These are phyloP conservation scores for Tagetes erecta DNA, from an alignment of 129 eudicot genomes.

Conservation along the genomic window DNA sequence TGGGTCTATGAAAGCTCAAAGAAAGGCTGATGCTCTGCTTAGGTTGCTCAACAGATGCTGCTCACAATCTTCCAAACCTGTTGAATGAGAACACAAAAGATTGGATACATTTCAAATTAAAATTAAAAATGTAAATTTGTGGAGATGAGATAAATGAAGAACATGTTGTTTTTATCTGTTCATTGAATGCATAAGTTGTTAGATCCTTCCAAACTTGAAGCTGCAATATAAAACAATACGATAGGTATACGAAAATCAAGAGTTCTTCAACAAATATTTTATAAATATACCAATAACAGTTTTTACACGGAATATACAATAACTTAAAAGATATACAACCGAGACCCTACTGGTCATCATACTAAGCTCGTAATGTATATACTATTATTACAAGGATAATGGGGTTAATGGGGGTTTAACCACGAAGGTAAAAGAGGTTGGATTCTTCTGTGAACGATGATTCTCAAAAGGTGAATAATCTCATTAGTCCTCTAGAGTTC, in stretches of 20 bases:
- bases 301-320: constrained; percentile 58
- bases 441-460: constrained; percentile 69
- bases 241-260: constrained; percentile 12
- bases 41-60: constrained; percentile 82
- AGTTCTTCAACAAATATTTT: constrained; percentile 19
- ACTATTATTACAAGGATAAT: constrained; percentile 28
- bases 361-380: constrained; percentile 31
- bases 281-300: constrained; percentile 29
- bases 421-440: constrained; percentile 34
- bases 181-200: constrained; percentile 18
- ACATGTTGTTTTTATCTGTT: constrained; percentile 24
- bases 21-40: constrained; percentile 82
- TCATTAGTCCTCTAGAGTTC: constrained; percentile 49
- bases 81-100: constrained; percentile 35
- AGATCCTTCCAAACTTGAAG: constrained; percentile 17
- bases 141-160: constrained; percentile 36
- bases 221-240: background rate
- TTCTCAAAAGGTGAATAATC: constrained; percentile 52
- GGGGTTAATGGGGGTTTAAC: constrained; percentile 56
- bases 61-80: constrained; percentile 55
- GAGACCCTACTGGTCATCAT: constrained; percentile 37
- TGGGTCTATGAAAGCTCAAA: constrained; percentile 75
- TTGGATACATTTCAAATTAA: constrained; percentile 17
- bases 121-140: constrained; percentile 37
- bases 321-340: constrained; percentile 43